Evolutionary conservation across 2,329 filamentous ascomycete species (phyloP), one percentile per base, ranked within the genome.

Genomic region (Didymella sp.): DNA sequence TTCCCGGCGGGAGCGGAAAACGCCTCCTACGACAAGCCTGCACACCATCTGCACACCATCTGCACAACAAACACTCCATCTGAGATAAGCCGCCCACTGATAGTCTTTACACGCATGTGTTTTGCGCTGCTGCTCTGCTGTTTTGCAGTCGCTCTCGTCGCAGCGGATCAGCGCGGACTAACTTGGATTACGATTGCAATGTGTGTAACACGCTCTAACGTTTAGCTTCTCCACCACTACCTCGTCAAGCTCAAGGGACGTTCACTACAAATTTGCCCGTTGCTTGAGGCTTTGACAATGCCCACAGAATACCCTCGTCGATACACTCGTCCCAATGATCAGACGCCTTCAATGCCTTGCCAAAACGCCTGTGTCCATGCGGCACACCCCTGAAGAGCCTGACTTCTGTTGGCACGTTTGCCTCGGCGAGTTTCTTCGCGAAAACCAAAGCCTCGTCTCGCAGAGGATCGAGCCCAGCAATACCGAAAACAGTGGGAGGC

Each of bases 341-440:
- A 5, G 71, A 76, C 24, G 74, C 76, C 12, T 75, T 71, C 8
- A 82, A 46, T n/a, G 69, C 73, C 9, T 76, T 72, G 3, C 77
- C 77, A 53, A 78, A 80, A 9, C 78, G 83, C 40, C 79, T 69
- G 62, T 84, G 84, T 0, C 79, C 80, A 70, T 86, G 84, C 0
- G 84, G 84, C 0, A 85, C 69, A 0, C 84, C 83, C 24, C 73
- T 77, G 66, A 84, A 85, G 0, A 85, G 59, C 52, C 78, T 72
- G 0, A 80, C 69, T 51, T 82, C 71, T 0, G 81, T 84, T 0
- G 82, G 78, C 0, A 85, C 80, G 75, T 80, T 79, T 46, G 78
- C 67, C 24, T 78, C 74, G 6, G 75, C 59, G 35, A 82, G 60
- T 12, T 77, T 24, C 45, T 79, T 72, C 44, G 80, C 80, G 31